Conservation (phyloP, 805 yeast genomes). For the Saccharomycopsis lassenensis region DNA sequence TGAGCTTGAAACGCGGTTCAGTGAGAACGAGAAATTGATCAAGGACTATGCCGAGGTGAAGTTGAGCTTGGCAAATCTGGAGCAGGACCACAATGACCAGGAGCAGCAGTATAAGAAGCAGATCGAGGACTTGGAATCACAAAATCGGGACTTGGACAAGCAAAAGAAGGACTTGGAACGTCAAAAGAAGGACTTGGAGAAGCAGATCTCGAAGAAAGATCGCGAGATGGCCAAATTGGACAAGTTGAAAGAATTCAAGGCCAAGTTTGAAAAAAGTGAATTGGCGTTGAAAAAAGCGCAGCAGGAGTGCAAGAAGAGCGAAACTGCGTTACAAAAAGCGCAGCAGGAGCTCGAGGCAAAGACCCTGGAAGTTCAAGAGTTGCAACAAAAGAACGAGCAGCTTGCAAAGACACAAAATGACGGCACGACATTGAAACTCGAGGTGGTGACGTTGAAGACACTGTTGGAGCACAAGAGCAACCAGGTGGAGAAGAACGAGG, state of each 20-base stretch:
- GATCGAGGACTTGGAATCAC: constrained; percentile 20
- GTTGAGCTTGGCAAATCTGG: constrained; percentile 12
- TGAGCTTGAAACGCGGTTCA: constrained; percentile 15
- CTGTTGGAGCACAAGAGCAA: constrained; percentile 36
- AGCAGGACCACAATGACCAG: constrained; percentile 16
- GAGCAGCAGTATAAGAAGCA: constrained; percentile 13
- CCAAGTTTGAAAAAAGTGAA: constrained; percentile 19
- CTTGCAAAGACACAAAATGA: constrained; percentile 20
- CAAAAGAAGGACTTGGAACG: constrained; percentile 20
- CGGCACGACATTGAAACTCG: constrained; percentile 38
- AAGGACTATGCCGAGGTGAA: constrained; percentile 17
- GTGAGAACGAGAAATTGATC: constrained; percentile 14
- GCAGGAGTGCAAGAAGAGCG: constrained; percentile 5
- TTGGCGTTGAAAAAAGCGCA: constrained; percentile 10
- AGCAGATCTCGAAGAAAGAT: constrained; percentile 23
- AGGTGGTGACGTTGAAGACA: constrained; percentile 35
- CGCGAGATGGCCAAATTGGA: constrained; percentile 9
- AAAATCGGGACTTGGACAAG: constrained; percentile 24
- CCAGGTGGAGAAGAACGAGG: constrained; percentile 28
- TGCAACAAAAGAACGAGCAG: constrained; percentile 26
- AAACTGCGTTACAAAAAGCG: constrained; percentile 27
- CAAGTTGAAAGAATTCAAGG: constrained; percentile 21
- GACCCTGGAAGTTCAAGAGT: constrained; percentile 24
- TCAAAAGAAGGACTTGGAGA: constrained; percentile 20
- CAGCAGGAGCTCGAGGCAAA: constrained; percentile 20